A percentile compares a stretch with the other conserved stretches of the same genome.
These are phyloP conservation scores for Scedosporium dehoogii DNA, from an alignment of 2,329 filamentous ascomycete genomes.

Conservation along the genomic window DNA sequence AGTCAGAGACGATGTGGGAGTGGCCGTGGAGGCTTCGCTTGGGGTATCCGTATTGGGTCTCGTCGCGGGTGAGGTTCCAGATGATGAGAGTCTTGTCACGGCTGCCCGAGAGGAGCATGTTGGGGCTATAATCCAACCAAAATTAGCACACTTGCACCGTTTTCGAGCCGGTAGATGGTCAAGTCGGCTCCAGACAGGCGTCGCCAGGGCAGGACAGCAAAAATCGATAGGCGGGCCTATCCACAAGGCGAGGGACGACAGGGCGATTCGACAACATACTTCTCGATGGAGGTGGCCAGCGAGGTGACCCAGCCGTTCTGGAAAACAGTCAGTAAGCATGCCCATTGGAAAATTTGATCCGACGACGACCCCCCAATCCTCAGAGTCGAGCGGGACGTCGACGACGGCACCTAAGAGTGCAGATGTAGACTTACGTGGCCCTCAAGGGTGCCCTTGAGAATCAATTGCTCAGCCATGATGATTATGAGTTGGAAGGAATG, in stretches of 20 bases:
- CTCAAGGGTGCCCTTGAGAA: constrained; percentile 94
- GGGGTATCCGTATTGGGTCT: constrained; percentile 95
- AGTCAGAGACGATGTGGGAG: constrained; percentile 99
- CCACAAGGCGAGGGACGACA: background rate
- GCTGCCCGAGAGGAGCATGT: constrained; percentile 97
- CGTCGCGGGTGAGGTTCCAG: constrained; percentile 99
- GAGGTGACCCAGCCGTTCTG: constrained; percentile 97
- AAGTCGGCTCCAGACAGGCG: background rate
- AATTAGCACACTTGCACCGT: background rate
- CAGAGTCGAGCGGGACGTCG: background rate
- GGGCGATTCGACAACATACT: constrained; percentile 49
- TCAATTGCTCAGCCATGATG: constrained; percentile 83
- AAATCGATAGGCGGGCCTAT: constrained; percentile 5
- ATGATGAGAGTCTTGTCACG: constrained; percentile 99
- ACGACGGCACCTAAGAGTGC: background rate
- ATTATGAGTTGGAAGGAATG: background rate
- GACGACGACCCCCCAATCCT: constrained; percentile 7
- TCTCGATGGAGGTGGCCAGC: constrained; percentile 97
- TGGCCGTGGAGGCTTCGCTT: constrained; percentile 98
- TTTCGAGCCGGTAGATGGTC: background rate
- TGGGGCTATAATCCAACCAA: constrained; percentile 53
- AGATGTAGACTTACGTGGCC: constrained; percentile 62
- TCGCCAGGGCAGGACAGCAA: background rate
- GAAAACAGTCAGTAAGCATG: constrained; percentile 7
- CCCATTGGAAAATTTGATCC: constrained; percentile 10